Base-by-base conservation (phyloP, 495 filamentous ascomycete species). In the Haplographium delicatum region DNA sequence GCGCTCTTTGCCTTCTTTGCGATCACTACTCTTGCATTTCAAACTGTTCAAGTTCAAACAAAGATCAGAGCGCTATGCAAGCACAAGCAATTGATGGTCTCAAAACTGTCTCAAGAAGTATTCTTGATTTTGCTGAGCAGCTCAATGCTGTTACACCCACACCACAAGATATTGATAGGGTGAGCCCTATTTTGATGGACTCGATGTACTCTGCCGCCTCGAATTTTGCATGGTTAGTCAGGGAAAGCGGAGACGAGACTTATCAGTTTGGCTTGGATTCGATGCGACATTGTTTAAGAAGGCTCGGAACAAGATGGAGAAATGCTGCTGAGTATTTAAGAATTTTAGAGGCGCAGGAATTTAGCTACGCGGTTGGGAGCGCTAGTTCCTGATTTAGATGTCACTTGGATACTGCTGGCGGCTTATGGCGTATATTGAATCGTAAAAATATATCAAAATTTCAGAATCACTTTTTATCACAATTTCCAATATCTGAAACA, bases 181-280 rank as follows among this genome's bases (percentile, higher is more conserved):
- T 69, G 18, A 63, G 56, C 41, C 66, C 66, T 3, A 56, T 70
- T 7, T 43, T 66, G 20, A 58, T 66, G 39, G 66, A 67, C 44
- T 50, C 46, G n/a, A 23, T 70, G 33, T 70, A 70, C 44, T 51
- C 63, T 22, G 63, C 60, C 20, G 63, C 65, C 2, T 44, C 59
- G 9, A 70, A 65, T 42, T 70, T 63, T 52, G 62, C 62, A 0
- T 68, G 67, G 67, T 45, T 65, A 40, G 65, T 67, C 8, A 30
- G 60, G 25, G 57, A 62, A 35, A 60, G 46, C n/a, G 60, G 60
- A 1, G 53, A 54, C 34, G 9, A 44, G 46, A 10, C 43, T 45
- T 62, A 51, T 38, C 50, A 51, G 33, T 54, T 54, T 22, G 54
- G 56, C 7, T 31, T 70, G 25, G 56, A 58, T 18, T 56, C 58